Conservation (phyloP, 495 filamentous ascomycete genomes). For the Chlorociboria aeruginascens region DNA sequence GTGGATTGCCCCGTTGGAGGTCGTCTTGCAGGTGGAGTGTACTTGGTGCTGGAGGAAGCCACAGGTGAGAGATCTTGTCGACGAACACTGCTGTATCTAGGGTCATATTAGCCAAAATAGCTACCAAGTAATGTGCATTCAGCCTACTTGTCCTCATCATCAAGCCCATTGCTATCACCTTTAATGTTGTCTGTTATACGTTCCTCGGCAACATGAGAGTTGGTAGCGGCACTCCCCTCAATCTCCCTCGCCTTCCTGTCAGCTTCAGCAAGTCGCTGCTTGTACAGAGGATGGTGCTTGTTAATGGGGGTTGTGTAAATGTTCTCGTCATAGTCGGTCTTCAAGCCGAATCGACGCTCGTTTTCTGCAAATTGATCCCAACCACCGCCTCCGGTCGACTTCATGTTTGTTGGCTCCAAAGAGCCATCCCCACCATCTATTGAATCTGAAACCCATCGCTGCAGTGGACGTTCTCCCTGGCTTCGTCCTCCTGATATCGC, state of each 20-base stretch:
- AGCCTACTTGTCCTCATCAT: conserved; percentile 84
- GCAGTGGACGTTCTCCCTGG: conserved; percentile 61
- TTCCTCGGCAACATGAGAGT: conserved; percentile 81
- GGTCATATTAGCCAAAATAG: conserved; percentile 20
- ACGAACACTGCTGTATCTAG: conserved; percentile 82
- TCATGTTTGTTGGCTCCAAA: conserved; percentile 41
- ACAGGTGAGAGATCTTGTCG: conserved; percentile 64
- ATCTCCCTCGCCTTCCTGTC: conserved; percentile 85
- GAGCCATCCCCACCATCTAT: conserved; percentile 50
- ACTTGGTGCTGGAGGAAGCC: conserved; percentile 47
- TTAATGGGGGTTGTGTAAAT: conserved; percentile 90
- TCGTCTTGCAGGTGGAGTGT: conserved; percentile 79
- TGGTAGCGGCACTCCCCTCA: conserved; percentile 53
- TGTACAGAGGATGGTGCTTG: conserved; percentile 67
- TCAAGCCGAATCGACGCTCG: conserved; percentile 73
- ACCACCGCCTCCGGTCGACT: conserved; percentile 24
- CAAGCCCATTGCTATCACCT: conserved; percentile 49
- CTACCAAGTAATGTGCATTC: neutral
- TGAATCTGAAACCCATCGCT: conserved; percentile 72
- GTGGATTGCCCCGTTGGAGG: conserved; percentile 62
- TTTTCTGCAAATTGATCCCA: conserved; percentile 98
- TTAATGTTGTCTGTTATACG: conserved; percentile 51
- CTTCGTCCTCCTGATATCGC: conserved; percentile 71
- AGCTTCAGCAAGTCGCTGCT: conserved; percentile 61
- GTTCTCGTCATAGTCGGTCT: conserved; percentile 81